Conservation (phyloP, 805 yeast genomes). For the Wickerhamiella vanderwaltii region DNA sequence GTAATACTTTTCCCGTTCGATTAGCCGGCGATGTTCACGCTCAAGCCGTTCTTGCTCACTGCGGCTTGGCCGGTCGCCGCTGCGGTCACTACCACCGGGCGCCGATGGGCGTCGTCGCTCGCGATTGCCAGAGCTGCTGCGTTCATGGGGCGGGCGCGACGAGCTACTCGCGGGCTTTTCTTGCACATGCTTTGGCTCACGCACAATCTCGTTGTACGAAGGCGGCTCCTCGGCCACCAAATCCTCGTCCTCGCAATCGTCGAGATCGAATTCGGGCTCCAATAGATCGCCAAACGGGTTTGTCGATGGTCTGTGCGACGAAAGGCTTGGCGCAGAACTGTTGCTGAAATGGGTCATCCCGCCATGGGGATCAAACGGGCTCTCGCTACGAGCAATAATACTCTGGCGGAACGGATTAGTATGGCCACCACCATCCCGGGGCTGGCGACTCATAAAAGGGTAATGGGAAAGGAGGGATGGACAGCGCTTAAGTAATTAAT, state of each 20-base stretch:
- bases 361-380: constrained; percentile 22
- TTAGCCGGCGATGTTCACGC: constrained; percentile 17
- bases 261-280: constrained; percentile 4
- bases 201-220: constrained; percentile 6
- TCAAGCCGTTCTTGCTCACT: constrained; percentile 18
- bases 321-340: constrained; percentile 6
- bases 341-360: constrained; percentile 8
- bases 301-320: background rate
- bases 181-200: background rate
- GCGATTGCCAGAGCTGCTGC: constrained; percentile 19
- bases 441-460: constrained; percentile 10
- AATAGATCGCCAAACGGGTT: constrained; percentile 8
- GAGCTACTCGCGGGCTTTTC: constrained; percentile 2
- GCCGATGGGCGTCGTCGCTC: constrained; percentile 10
- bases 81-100: constrained; percentile 14
- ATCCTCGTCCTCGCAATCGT: constrained; percentile 9
- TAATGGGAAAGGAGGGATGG: background rate
- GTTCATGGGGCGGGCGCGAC: constrained; percentile 15
- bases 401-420: constrained; percentile 23
- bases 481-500: constrained; percentile 6
- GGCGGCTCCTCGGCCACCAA: constrained; percentile 1
- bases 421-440: constrained; percentile 8
- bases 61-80: constrained; percentile 10
- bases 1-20: constrained; percentile 19
- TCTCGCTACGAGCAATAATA: constrained; percentile 21